These are phyloP conservation scores for Umbelopsis vinacea DNA, from an alignment of 192 early-diverging fungal species.

Conservation along the genomic window DNA sequence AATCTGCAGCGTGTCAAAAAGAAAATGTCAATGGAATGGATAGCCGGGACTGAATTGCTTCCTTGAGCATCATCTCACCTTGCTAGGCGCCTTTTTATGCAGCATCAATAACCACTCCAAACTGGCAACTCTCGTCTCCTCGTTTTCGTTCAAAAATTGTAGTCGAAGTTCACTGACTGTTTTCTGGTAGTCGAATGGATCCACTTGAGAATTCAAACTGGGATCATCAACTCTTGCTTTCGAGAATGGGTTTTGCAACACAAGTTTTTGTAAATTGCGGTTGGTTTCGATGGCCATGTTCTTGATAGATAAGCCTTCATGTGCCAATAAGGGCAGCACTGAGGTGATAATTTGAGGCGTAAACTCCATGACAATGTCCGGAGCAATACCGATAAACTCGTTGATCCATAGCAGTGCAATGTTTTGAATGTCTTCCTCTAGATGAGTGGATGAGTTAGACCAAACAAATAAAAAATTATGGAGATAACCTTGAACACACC, in stretches of 20 bases:
- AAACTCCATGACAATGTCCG: constrained; percentile 81
- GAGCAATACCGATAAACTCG: constrained; percentile 84
- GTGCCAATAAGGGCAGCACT: constrained; percentile 86
- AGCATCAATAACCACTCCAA: constrained; percentile 98
- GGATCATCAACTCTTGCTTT: constrained; percentile 26
- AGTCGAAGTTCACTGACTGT: constrained; percentile 80
- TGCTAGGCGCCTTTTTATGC: constrained; percentile 88
- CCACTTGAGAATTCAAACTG: constrained; percentile 25
- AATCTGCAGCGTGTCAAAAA: constrained; percentile 58
- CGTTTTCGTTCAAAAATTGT: constrained; percentile 85
- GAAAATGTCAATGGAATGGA: constrained; percentile 15
- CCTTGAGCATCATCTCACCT: constrained; percentile 43
- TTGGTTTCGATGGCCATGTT: constrained; percentile 86
- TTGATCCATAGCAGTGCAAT: constrained; percentile 92
- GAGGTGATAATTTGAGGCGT: constrained; percentile 82
- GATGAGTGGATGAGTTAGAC: neutral
- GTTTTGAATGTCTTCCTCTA: constrained; percentile 89
- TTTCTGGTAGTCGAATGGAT: constrained; percentile 85
- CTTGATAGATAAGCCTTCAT: constrained; percentile 68
- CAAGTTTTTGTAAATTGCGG: constrained; percentile 73
- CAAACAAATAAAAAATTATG: constrained; percentile 28
- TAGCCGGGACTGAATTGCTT: neutral
- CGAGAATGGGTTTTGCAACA: constrained; percentile 57
- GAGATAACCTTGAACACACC: constrained; percentile 47
- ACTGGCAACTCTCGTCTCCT: constrained; percentile 89